Evolutionary conservation across 73 alveolate genomes (phyloP).

Genomic region (Paramecium tetraurelia): DNA sequence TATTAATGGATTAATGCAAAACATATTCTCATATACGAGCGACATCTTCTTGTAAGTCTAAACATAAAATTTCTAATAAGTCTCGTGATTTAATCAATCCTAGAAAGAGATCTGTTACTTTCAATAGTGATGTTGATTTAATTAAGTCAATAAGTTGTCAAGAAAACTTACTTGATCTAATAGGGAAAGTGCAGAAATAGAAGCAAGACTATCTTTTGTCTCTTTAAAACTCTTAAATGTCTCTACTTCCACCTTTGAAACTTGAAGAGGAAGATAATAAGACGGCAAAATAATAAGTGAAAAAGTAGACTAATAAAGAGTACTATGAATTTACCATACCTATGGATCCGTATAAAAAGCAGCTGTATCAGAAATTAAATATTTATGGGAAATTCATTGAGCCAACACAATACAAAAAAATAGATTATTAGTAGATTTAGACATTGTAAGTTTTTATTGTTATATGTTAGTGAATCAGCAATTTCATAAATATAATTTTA

Average conservation of each 20-base stretch:
- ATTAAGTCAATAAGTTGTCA: background rate
- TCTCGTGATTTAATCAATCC: background rate
- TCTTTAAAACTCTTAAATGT: background rate
- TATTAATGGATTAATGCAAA: background rate
- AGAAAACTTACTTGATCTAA: background rate
- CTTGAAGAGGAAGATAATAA: background rate
- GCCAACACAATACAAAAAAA: background rate
- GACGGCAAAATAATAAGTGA: background rate
- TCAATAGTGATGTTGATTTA: background rate
- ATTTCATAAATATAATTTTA: background rate
- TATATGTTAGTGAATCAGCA: background rate
- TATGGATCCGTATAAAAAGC: background rate
- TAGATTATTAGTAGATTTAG: background rate
- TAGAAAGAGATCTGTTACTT: background rate
- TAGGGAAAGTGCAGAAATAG: background rate
- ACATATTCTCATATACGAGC: background rate
- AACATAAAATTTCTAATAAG: background rate
- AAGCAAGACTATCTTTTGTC: background rate
- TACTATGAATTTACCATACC: background rate
- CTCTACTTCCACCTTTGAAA: background rate
- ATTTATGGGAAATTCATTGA: conserved; percentile 1
- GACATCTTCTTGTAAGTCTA: background rate
- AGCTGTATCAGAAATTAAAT: background rate
- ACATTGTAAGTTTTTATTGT: background rate
- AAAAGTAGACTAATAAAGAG: background rate